Base-by-base conservation (phyloP, 1,284 basidiomycete species). In the Sporisorium sorghi region DNA sequence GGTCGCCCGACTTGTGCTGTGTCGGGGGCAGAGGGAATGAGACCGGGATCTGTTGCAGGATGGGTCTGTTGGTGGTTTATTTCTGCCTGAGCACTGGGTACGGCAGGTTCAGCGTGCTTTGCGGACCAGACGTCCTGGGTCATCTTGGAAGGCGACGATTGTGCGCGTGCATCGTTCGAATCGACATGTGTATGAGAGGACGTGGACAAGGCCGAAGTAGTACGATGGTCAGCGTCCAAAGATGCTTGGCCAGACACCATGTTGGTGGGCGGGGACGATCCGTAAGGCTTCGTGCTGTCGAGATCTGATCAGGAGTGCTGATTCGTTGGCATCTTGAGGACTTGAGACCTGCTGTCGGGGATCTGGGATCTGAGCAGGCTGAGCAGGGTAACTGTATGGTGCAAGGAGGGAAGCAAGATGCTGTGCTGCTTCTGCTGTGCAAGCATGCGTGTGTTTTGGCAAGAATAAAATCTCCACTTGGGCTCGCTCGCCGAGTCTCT, bases 151-250 rank as follows among this genome's bases (percentile, higher is more conserved):
- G 26, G 62, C 12, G 58, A 54, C 10, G 68, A 65, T 9, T 53
- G 51, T 15, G 51, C 37, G 3, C 21, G 26, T 3, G 19, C 48
- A 51, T 64, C 49, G 44, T 33, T 43, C n/a, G 11, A 44, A 26
- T 70, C 67, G 39, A 70, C 61, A 23, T 70, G 67, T 1, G 67
- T 70, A 7, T 70, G 67, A 7, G 67, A 70, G 2, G 67, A 70
- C 21, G 58, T 70, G 19, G 67, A 70, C 17, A 64, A 11, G 19
- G 30, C 67, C 2, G 61, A 59, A 2, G 39, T 52, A 32, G 67
- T 64, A 26, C 57, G 67, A 14, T 70, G 58, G 21, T 60, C 61
- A 17, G 30, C 17, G 28, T 63, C 60, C 8, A 57, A 57, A 5
- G 15, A 48, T 4, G 66, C n/a, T 23, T 47, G 59, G 1, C 14